Conservation (phyloP, 306 rosid genomes). For the Herpetospermum pedunculosum region DNA sequence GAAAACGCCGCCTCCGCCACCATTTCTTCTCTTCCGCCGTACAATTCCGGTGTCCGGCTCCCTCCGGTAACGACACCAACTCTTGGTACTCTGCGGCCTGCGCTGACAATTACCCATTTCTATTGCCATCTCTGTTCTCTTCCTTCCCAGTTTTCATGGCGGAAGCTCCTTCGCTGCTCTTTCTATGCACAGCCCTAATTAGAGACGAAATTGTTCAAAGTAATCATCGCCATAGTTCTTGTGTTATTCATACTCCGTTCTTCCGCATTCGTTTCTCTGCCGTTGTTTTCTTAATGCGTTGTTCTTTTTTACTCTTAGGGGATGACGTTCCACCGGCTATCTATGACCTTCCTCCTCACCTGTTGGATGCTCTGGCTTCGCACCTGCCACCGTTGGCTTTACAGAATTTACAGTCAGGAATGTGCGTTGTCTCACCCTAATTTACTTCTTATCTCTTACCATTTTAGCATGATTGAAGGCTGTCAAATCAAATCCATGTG, state of each 20-base stretch:
- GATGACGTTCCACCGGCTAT: constrained; percentile 30
- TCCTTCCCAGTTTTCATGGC: background rate
- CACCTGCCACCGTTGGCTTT: constrained; percentile 43
- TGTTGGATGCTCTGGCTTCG: constrained; percentile 33
- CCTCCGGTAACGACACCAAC: background rate
- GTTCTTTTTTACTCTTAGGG: constrained; percentile 20
- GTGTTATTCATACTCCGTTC: background rate
- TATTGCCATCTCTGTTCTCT: background rate
- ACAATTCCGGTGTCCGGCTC: background rate
- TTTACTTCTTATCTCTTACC: background rate
- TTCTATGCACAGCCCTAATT: constrained; percentile 39
- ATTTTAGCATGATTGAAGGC: background rate
- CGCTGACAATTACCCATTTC: background rate
- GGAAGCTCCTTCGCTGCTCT: constrained; percentile 26
- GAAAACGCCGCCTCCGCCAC: background rate
- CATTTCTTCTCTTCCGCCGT: background rate
- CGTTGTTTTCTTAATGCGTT: background rate
- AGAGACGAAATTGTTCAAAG: constrained; percentile 10
- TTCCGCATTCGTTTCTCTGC: background rate
- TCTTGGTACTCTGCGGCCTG: background rate
- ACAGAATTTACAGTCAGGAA: constrained; percentile 27
- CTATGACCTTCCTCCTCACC: constrained; percentile 33
- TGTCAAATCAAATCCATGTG: background rate
- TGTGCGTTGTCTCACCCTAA: constrained; percentile 23
- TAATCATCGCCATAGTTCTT: background rate